Percentiles rank a stretch among this genome's conserved stretches.
Evolutionary conservation across 2,329 filamentous ascomycete genomes (phyloP).

Genomic region (Microsporum audouinii): DNA sequence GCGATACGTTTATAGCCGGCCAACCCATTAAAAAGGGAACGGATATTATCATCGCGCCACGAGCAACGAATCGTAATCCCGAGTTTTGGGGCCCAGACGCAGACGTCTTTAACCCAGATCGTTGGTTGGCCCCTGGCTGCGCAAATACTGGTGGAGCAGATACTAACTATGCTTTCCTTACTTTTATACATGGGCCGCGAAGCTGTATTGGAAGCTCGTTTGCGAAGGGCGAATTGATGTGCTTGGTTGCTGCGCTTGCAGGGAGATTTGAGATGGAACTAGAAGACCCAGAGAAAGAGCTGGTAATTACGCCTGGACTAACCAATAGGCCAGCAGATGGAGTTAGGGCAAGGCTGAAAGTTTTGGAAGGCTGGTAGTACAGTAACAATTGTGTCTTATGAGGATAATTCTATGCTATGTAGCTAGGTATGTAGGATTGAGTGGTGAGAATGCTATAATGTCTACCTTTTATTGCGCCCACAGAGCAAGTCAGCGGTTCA

Average conservation of each 20-base stretch:
- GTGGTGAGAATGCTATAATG: not conserved
- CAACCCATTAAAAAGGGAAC: slow-evolving; percentile 59
- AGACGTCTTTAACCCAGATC: slow-evolving; percentile 62
- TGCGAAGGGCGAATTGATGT: slow-evolving; percentile 74
- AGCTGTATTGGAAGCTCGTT: slow-evolving; percentile 77
- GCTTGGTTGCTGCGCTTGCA: slow-evolving; percentile 63
- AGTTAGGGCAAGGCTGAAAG: slow-evolving; percentile 55
- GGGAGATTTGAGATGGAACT: slow-evolving; percentile 59
- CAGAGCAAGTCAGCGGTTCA: not conserved
- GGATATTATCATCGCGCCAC: slow-evolving; percentile 50
- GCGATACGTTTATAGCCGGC: slow-evolving; percentile 55
- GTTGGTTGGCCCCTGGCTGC: slow-evolving; percentile 49
- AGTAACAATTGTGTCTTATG: not conserved
- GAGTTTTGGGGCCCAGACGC: slow-evolving; percentile 69
- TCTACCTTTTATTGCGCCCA: not conserved
- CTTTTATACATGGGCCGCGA: slow-evolving; percentile 75
- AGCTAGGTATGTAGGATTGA: not conserved
- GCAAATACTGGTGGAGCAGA: slow-evolving; percentile 58
- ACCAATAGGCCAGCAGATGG: slow-evolving; percentile 64
- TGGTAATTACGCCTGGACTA: slow-evolving; percentile 57
- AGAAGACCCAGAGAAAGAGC: slow-evolving; percentile 49
- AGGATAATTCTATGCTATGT: not conserved
- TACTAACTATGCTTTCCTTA: slow-evolving; percentile 67
- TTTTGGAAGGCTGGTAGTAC: slow-evolving; percentile 53
- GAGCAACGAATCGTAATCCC: slow-evolving; percentile 58